These are phyloP conservation scores for Trichoderma sp. DNA, from an alignment of 2,329 filamentous ascomycete species.

Conservation along the genomic window DNA sequence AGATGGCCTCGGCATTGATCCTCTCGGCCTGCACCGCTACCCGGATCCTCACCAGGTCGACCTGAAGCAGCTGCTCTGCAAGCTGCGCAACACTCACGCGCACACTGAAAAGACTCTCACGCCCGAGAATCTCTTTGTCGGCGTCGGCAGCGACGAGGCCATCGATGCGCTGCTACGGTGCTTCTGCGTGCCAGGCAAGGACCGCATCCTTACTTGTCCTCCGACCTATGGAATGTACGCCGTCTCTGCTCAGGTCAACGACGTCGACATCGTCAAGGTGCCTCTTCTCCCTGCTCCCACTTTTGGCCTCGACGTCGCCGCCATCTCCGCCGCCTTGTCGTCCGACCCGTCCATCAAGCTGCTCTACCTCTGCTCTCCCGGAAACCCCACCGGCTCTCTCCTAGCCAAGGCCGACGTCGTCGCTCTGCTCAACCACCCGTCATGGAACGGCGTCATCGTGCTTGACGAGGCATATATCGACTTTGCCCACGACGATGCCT, in stretches of 20 bases:
- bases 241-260: constrained; percentile 92
- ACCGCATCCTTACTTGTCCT: constrained; percentile 91
- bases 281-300: constrained; percentile 68
- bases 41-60: constrained; percentile 90
- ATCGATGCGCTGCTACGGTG: constrained; percentile 91
- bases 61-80: constrained; percentile 83
- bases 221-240: constrained; percentile 99
- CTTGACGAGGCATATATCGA: constrained; percentile 96
- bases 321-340: constrained; percentile 64
- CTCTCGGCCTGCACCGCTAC: constrained; percentile 85
- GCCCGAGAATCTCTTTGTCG: constrained; percentile 86
- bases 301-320: constrained; percentile 71
- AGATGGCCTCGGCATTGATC: constrained; percentile 52
- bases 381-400: constrained; percentile 84
- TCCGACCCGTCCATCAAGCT: constrained; percentile 68
- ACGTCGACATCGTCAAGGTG: constrained; percentile 81
- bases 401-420: constrained; percentile 73
- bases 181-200: constrained; percentile 83
- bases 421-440: constrained; percentile 74
- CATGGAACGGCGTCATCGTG: constrained; percentile 92
- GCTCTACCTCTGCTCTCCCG: constrained; percentile 88
- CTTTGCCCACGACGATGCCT: constrained; percentile 73
- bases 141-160: constrained; percentile 93
- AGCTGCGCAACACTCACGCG: constrained; percentile 77
- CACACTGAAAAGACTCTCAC: constrained; percentile 72